Evolutionary conservation across 208 protist genomes (phyloP).

Genomic region (Trypanosoma scelopori): DNA sequence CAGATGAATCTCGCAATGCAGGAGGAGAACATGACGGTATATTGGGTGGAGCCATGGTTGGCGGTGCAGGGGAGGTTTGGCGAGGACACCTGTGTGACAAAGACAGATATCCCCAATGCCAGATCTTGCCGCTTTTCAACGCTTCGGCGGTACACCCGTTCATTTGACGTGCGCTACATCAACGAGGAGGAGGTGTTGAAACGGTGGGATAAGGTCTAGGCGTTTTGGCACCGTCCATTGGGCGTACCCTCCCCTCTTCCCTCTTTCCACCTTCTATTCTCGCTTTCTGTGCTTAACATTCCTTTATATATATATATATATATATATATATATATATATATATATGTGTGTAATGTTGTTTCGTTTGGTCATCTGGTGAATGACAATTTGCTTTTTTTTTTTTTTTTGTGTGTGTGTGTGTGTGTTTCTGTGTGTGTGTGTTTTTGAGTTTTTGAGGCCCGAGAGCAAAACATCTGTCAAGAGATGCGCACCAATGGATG

Average conservation of each 20-base stretch:
- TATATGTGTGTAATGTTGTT: too few species aligned
- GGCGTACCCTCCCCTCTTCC: not conserved
- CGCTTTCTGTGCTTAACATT: too few species aligned
- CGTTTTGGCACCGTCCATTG: constrained; percentile 2
- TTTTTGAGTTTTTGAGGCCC: too few species aligned
- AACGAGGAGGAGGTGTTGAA: constrained; percentile 9
- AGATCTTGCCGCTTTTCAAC: constrained; percentile 16
- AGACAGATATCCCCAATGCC: constrained; percentile 16
- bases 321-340: too few species aligned
- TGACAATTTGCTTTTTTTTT: too few species aligned
- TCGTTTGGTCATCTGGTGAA: too few species aligned
- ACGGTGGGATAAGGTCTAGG: constrained; percentile 14
- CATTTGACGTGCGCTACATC: constrained; percentile 14
- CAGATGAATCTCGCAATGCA: constrained; percentile 32
- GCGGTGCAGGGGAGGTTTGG: constrained; percentile 27
- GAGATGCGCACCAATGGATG: too few species aligned
- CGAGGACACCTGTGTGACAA: constrained; percentile 22
- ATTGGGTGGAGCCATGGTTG: constrained; percentile 34
- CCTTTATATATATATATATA: too few species aligned
- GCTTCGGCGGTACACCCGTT: constrained; percentile 2
- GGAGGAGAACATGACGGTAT: constrained; percentile 28
- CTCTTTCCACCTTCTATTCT: constrained; percentile 5
- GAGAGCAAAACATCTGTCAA: too few species aligned
- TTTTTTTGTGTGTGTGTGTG: too few species aligned
- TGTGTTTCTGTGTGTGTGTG: too few species aligned